A percentile compares a stretch with the other conserved stretches of the same genome.
Evolutionary conservation across 192 early-diverging fungal species (phyloP).

Genomic region (Backusella macrospora): DNA sequence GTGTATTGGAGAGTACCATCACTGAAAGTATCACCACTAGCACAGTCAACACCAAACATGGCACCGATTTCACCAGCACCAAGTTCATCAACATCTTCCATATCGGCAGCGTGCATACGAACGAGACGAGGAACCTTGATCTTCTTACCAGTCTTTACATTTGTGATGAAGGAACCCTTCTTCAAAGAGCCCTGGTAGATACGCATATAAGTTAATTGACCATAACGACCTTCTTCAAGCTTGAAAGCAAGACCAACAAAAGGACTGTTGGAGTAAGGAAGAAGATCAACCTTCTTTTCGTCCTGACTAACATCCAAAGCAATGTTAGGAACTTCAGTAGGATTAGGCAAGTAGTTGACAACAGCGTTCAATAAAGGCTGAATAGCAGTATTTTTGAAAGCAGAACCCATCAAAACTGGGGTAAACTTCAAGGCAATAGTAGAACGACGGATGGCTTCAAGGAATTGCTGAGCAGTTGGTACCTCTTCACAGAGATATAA

Average conservation of each 20-base stretch:
- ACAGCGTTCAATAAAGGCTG: conserved; percentile 78
- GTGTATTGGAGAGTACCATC: conserved; percentile 80
- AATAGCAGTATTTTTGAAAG: conserved; percentile 84
- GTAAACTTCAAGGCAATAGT: conserved; percentile 80
- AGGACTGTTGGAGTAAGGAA: conserved; percentile 67
- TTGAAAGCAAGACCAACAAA: conserved; percentile 89
- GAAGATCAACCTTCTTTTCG: conserved; percentile 62
- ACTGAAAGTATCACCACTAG: conserved; percentile 96
- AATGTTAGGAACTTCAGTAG: conserved; percentile 71
- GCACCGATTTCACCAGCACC: conserved; percentile 97
- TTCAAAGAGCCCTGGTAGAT: conserved; percentile 92
- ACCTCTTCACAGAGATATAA: conserved; percentile 77
- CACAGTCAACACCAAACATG: conserved; percentile 96
- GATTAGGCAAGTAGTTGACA: conserved; percentile 69
- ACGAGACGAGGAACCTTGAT: conserved; percentile 95
- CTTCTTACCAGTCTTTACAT: conserved; percentile 88
- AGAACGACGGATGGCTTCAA: conserved; percentile 74
- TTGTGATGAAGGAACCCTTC: conserved; percentile 87
- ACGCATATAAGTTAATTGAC: conserved; percentile 95
- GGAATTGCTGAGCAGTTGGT: conserved; percentile 70
- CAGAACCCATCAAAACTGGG: conserved; percentile 86
- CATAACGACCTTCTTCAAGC: conserved; percentile 93
- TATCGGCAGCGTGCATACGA: conserved; percentile 98
- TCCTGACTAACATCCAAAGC: conserved; percentile 71
- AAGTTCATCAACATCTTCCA: conserved; percentile 95